Base-by-base conservation (phyloP, 306 rosid genomes). In the Astragalus glycyphyllos region DNA sequence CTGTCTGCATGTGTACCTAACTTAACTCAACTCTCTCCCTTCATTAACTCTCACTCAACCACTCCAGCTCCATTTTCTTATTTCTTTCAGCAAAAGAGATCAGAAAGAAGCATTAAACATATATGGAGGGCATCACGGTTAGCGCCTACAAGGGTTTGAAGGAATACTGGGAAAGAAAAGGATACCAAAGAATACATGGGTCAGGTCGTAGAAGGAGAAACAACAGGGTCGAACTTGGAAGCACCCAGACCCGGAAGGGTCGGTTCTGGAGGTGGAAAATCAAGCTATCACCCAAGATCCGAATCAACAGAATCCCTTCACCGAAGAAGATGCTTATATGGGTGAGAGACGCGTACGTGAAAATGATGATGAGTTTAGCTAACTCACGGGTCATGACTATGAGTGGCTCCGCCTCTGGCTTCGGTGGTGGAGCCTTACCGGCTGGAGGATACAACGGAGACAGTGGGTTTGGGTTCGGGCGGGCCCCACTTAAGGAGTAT, bases 281-380 rank as follows among this genome's bases (percentile, higher is more conserved):
- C 69, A 89, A 77, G 69, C 55, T 88, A 3, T 16, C 82, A 4
- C 97, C 89, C 7, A 93, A 83, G 90, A 82, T 90, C 78, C 76
- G 85, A 35, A 63, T 77, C 45, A 45, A 59, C 4, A 73, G 84
- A 57, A 49, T 77, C 26, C 78, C 91, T 7, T 86, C 96, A 1
- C 92, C 96, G 0, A 93, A 85, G 77, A 93, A 85, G 71, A 1
- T 90, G 10, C 2, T 88, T 11, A 11, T 83, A 0, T 84, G 98
- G 95, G 79, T 85, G 1, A 83, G 98, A n/a, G 97, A 94, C 56
- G 85, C 89, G 5, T 90, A 94, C 68, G 89, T 94, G 1, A 82
- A 76, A 4, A 84, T 88, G 80, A 94, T 94, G 98, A 29, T 89
- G 63, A 72, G 87, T 16, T 44, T 94, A 53, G 96, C 96, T 0